Conservation (phyloP, 2,329 filamentous ascomycete genomes). For the Metarhizium rileyi region DNA sequence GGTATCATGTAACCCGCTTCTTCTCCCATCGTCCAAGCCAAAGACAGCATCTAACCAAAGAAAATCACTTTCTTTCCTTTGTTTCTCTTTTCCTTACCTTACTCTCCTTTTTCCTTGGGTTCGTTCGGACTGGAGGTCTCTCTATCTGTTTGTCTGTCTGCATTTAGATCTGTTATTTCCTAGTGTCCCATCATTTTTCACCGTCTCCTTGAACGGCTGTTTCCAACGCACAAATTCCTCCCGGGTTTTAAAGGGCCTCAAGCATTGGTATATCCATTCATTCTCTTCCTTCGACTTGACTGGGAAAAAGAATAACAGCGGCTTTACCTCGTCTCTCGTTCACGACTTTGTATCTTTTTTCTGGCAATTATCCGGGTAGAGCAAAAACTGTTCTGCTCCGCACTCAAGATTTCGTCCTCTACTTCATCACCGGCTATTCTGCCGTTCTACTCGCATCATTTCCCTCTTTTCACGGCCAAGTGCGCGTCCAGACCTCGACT, state of each 20-base stretch:
- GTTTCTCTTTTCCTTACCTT: conserved; percentile 14
- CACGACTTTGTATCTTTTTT: not conserved
- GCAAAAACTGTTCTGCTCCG: not conserved
- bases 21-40: not conserved
- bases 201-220: too few relatives aligned
- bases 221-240: too few relatives aligned
- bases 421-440: conserved; percentile 19
- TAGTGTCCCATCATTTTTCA: conserved; percentile 12
- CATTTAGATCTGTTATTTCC: conserved; percentile 14
- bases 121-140: conserved; percentile 15
- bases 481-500: conserved; percentile 30
- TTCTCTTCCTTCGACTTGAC: conserved; percentile 4
- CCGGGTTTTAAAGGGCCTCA: too few relatives aligned
- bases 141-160: too few relatives aligned
- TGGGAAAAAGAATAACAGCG: conserved; percentile 1
- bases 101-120: conserved; percentile 14
- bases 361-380: not conserved
- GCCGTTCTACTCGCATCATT: conserved; percentile 31
- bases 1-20: not conserved
- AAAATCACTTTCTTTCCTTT: conserved; percentile 6
- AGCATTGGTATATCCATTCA: conserved; percentile 5
- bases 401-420: conserved; percentile 24
- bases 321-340: conserved; percentile 7
- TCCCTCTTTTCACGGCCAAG: conserved; percentile 30
- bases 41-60: conserved; percentile 4